Evolutionary conservation across 495 filamentous ascomycete species (phyloP), one percentile per base, ranked within the genome.

Genomic region (Aspergillus homomorphus): DNA sequence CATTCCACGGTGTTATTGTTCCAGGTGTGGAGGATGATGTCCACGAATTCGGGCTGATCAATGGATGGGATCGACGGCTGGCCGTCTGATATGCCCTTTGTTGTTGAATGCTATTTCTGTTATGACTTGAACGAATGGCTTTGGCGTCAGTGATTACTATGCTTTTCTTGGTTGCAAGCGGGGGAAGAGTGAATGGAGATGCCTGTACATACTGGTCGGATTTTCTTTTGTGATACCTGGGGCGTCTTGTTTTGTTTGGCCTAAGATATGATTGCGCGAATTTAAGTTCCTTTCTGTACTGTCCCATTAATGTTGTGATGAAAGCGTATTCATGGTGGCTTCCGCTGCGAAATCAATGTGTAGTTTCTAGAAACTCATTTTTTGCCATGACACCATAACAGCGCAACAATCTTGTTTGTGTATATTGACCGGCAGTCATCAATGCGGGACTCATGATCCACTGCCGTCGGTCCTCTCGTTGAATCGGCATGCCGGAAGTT

Each of bases 1-100:
- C 77, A 10, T 82, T 80, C 59, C 70, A 72, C n/a, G 72, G 73
- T 7, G 73, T 84, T n/a, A 57, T 81, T 52, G 77, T 83, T 46
- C 80, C 80, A 12, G 51, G 57, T 15, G 62, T 67, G 23, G 64
- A 66, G 4, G 69, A 72, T 9, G 73, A 76, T 2, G 60, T 69
- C 20, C 71, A 70, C 59, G 72, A 74, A 18, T 75, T 70, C 58
- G 64, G 66, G 8, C 43, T 74, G 20, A 57, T 62, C 26, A 62
- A 67, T 49, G 68, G 72, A 23, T 77, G 73, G 73, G 68, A 73
- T 63, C 69, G 69, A 68, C 73, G 70, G 59, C 64, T 76, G 62
- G 70, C 67, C 58, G 73, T 74, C 51, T 77, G 46, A 69, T 21
- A 15, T 8, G 8, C 10, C 23, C 3, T 16, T 24, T 15, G n/a